These are phyloP conservation scores for Coemansia asiatica DNA, from an alignment of 192 early-diverging fungal genomes.

Conservation along the genomic window DNA sequence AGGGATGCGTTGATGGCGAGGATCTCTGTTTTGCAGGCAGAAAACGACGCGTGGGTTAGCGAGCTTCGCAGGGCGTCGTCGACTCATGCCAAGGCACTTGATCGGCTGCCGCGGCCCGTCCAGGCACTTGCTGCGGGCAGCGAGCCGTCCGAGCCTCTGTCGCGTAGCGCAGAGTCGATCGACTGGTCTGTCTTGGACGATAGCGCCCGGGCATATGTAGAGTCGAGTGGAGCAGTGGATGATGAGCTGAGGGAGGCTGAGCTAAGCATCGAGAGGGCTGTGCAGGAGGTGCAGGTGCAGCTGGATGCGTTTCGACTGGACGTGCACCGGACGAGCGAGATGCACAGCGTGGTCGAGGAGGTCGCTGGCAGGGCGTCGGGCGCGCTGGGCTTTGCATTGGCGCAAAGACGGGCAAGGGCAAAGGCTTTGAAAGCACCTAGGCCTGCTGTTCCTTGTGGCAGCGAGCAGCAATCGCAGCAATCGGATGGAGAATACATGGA, in stretches of 20 bases:
- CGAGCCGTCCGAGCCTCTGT: conserved; percentile 4
- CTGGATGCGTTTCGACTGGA: conserved; percentile 47
- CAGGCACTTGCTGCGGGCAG: conserved; percentile 12
- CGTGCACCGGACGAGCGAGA: conserved; percentile 29
- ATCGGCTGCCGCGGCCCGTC: conserved; percentile 33
- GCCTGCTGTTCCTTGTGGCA: background rate
- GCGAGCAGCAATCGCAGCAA: background rate
- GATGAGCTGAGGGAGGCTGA: conserved; percentile 22
- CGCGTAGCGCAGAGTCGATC: conserved; percentile 20
- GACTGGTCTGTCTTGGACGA: background rate
- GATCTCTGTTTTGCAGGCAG: conserved; percentile 18
- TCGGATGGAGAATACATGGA: conserved; percentile 6
- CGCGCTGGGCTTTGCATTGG: conserved; percentile 30
- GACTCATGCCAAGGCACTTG: conserved; percentile 29
- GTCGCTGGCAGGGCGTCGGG: background rate
- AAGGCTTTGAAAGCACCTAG: conserved; percentile 5
- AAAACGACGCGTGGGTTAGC: conserved; percentile 40
- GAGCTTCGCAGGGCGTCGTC: conserved; percentile 42
- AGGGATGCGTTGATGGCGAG: conserved; percentile 21
- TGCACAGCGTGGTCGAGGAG: conserved; percentile 13
- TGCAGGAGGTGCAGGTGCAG: conserved; percentile 32
- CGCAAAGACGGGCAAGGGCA: conserved; percentile 30
- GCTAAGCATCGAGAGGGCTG: conserved; percentile 21
- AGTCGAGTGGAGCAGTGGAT: conserved; percentile 2
- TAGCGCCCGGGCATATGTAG: background rate